These are phyloP conservation scores for Rubus parviflorus DNA, from an alignment of 306 rosid species.

Conservation along the genomic window DNA sequence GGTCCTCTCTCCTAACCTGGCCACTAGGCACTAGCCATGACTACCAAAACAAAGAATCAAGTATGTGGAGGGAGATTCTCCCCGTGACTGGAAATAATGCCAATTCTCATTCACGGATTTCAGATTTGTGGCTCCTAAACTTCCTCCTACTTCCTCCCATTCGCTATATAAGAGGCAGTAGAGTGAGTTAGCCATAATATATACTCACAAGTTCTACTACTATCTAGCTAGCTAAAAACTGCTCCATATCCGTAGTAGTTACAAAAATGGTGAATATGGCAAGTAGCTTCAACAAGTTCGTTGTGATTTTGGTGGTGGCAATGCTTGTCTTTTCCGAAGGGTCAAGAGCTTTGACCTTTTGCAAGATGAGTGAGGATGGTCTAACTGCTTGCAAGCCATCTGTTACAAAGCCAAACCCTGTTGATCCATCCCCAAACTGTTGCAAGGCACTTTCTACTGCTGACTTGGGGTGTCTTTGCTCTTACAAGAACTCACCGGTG, in stretches of 20 bases:
- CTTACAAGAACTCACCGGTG: constrained; percentile 48
- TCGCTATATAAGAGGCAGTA: constrained; percentile 1
- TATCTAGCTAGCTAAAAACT: neutral
- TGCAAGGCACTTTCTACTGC: constrained; percentile 53
- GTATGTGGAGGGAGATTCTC: neutral
- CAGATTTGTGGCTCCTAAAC: constrained; percentile 24
- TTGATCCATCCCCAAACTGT: constrained; percentile 44
- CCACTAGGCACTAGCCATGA: neutral
- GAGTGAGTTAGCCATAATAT: neutral
- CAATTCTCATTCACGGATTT: constrained; percentile 44
- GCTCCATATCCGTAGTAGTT: neutral
- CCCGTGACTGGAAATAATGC: constrained; percentile 36
- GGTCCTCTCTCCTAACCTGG: neutral
- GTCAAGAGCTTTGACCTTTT: constrained; percentile 30
- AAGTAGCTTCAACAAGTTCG: constrained; percentile 1
- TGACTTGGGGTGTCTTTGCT: constrained; percentile 66
- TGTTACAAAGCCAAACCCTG: constrained; percentile 51
- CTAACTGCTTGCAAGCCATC: constrained; percentile 61
- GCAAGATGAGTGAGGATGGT: constrained; percentile 52
- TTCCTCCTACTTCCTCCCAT: neutral
- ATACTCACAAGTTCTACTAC: neutral
- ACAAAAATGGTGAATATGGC: constrained; percentile 15
- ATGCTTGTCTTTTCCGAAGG: constrained; percentile 21
- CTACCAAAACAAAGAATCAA: neutral
- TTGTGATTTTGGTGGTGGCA: constrained; percentile 10